phyloP scores from a whole-genome alignment of 163 green algal genomes.

The Scenedesmus sp. region DNA sequence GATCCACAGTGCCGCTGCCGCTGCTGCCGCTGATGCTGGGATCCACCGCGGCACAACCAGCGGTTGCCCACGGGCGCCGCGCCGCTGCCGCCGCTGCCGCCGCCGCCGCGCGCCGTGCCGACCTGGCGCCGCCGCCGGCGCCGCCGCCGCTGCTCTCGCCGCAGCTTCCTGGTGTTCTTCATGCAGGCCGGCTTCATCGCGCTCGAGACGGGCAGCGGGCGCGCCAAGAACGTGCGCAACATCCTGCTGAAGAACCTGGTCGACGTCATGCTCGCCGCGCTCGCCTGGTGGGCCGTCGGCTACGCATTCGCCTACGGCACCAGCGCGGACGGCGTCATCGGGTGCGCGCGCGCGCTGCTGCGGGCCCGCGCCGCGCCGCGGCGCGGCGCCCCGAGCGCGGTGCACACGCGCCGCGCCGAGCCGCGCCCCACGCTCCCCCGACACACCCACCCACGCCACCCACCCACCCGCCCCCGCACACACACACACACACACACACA shows the following conservation, averaged over 20 bases:
- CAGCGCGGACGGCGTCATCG: conserved; percentile 52
- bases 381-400: not conserved
- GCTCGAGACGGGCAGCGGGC: conserved; percentile 67
- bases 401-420: not conserved
- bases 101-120: no score
- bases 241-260: conserved; percentile 82
- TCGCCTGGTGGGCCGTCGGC: conserved; percentile 75
- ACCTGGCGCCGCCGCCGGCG: no score
- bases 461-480: not conserved
- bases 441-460: not conserved
- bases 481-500: not conserved
- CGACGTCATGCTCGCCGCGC: conserved; percentile 65
- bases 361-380: no score
- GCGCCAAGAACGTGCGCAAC: conserved; percentile 80
- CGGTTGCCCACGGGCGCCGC: not conserved
- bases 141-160: no score
- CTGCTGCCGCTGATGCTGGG: no score
- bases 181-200: conserved; percentile 72
- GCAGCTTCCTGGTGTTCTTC: conserved; percentile 64
- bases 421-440: not conserved
- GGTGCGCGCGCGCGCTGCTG: not conserved
- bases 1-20: no score
- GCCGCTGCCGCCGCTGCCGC: not conserved
- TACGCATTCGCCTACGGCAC: conserved; percentile 72
- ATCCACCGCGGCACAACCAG: no score